Percentiles rank a stretch among this genome's conserved stretches.
These are phyloP conservation scores for Termitomyces sp. DNA, from an alignment of 768 basidiomycete species.

Conservation along the genomic window DNA sequence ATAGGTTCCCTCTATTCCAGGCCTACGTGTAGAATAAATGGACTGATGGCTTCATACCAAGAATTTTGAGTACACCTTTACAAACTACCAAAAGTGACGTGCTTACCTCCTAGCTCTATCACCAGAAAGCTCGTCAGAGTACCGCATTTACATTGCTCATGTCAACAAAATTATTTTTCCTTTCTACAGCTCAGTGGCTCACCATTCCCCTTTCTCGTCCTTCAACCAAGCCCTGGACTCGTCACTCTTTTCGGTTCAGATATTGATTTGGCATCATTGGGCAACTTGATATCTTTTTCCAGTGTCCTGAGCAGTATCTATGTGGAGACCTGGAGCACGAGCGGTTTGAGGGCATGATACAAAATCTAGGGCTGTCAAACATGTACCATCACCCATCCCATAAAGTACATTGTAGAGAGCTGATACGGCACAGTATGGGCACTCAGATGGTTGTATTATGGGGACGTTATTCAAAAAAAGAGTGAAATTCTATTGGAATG, in stretches of 20 bases:
- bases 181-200: slow-evolving; percentile 16
- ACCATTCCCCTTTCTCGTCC: slow-evolving; percentile 52
- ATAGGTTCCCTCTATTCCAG: slow-evolving; percentile 80
- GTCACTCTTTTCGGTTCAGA: slow-evolving; percentile 76
- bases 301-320: slow-evolving; percentile 25
- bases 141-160: slow-evolving; percentile 37
- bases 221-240: slow-evolving; percentile 90
- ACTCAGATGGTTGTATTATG: too few relatives aligned
- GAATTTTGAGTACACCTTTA: slow-evolving; percentile 50
- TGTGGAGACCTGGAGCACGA: slow-evolving; percentile 34
- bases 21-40: slow-evolving; percentile 36
- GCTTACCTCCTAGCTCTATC: slow-evolving; percentile 75
- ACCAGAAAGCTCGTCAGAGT: slow-evolving; percentile 82
- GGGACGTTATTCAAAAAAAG: too few relatives aligned
- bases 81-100: slow-evolving; percentile 81
- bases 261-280: slow-evolving; percentile 57
- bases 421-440: too few relatives aligned
- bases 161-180: slow-evolving; percentile 1
- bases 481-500: too few relatives aligned
- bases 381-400: too few relatives aligned
- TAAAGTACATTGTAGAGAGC: too few relatives aligned
- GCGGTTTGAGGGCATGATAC: slow-evolving; percentile 32
- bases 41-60: slow-evolving; percentile 1
- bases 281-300: slow-evolving; percentile 44
- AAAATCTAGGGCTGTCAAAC: too few relatives aligned